A percentile compares a stretch with the other conserved stretches of the same genome.
Evolutionary conservation across 2,329 filamentous ascomycete species (phyloP).

Genomic region (Metarhizium sp.): DNA sequence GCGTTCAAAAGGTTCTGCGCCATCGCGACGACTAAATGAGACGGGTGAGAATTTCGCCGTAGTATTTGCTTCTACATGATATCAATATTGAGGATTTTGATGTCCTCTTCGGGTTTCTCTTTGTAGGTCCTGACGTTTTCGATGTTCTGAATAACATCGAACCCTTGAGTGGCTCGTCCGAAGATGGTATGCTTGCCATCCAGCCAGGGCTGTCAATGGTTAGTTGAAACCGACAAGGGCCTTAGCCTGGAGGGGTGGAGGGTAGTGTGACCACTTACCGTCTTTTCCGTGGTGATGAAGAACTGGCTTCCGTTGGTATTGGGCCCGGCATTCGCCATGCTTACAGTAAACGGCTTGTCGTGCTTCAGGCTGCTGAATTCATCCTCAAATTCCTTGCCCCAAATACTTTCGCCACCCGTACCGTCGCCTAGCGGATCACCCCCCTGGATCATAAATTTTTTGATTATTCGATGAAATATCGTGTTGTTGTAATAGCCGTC

Average conservation of each 20-base stretch:
- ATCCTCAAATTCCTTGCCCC: conserved; percentile 91
- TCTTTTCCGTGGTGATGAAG: conserved; percentile 97
- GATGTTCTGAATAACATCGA: conserved; percentile 94
- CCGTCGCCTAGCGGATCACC: conserved; percentile 92
- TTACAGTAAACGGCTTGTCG: conserved; percentile 91
- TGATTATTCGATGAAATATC: conserved; percentile 94
- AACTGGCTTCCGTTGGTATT: conserved; percentile 96
- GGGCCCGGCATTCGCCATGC: conserved; percentile 95
- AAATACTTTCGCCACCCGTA: conserved; percentile 78
- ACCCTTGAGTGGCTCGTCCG: conserved; percentile 76
- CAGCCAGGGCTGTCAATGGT: conserved; percentile 60
- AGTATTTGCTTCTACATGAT: conserved; percentile 29
- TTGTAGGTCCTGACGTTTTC: conserved; percentile 79
- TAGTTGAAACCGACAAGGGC: conserved; percentile 6
- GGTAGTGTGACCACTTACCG: conserved; percentile 42
- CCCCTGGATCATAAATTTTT: conserved; percentile 98
- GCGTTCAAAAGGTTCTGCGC: not conserved
- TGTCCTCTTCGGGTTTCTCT: conserved; percentile 94
- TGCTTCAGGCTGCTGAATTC: conserved; percentile 88
- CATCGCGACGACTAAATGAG: not conserved
- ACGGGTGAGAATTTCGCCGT: not conserved
- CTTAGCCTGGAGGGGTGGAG: not conserved
- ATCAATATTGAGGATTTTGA: conserved; percentile 90
- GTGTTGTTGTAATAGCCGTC: conserved; percentile 95
- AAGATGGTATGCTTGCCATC: conserved; percentile 97